Evolutionary conservation across 2,329 filamentous ascomycete genomes (phyloP), one percentile per base, ranked within the genome.

Genomic region (Trichoderma semiorbis): DNA sequence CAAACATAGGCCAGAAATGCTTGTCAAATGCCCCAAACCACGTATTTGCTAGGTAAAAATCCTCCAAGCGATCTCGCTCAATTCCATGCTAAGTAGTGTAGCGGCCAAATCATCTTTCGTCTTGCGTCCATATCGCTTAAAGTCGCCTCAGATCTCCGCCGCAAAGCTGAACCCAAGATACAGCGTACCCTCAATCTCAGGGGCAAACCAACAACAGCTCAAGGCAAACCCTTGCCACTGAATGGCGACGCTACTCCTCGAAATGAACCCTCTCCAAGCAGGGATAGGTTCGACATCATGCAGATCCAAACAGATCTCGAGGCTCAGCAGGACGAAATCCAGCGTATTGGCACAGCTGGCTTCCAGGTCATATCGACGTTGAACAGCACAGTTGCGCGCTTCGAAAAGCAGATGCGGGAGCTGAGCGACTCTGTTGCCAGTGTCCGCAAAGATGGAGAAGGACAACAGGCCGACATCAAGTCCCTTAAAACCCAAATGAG

Each of bases 351-450:
- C 69, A 79, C 74, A 28, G 78, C 80, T 7, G 82, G 81, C 1
- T 78, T 78, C 71, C 80, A 81, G 53, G 77, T 82, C 55, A 77
- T 82, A 14, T 78, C 81, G 8, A 78, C 79, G 2, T 80, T 84
- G 62, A 79, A 83, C 24, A 77, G 77, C 14, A 76, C 78, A 28
- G 76, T 83, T 11, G 71, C 74, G 21, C 79, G 79, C 26, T 78
- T 84, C 21, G 78, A 83, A 43, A 71, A 75, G 24, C 79, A 83
- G 43, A 75, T 82, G 69, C 74, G 77, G 43, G 79, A 77, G 30
- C 74, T 83, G 11, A 78, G 75, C 39, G 78, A 78, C 34, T 77
- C 76, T 1, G 72, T 81, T n/a, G 64, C 69, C 7, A 71, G 74
- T 7, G 63, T 82, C 39, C 76, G 75, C n/a, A 74, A 67, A 10